Base-by-base conservation (phyloP, 768 basidiomycete species). In the Suillus discolor region DNA sequence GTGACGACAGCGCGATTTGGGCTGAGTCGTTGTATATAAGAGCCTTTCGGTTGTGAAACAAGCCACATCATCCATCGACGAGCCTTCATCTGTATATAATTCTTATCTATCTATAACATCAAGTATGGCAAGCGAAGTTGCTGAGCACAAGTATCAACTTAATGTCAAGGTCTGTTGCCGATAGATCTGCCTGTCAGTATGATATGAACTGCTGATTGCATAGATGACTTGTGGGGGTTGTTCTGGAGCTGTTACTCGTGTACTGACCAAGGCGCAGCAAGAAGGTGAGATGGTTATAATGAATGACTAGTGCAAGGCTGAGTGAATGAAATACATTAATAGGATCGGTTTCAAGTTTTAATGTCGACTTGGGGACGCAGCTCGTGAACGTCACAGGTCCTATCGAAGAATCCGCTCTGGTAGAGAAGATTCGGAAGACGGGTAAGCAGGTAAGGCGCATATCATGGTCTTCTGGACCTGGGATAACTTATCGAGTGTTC, bases 141-240 rank as follows among this genome's bases (percentile, higher is more conserved):
- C 51, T 28, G 31, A 75, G 73, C 65, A 64, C 36, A 55, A 70
- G 62, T 95, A 94, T 80, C 84, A 89, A 76, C 94, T 93, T 74
- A 83, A 93, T 71, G 93, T 95, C 78, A 93, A 93, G 88, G 93
- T 91, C 68, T 23, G 72, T 34, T 38, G 38, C 51, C 8, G 34
- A 31, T 39, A 9, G 59, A 44, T 67, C 36, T 23, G n/a, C 23
- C 9, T 25, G 28, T 13, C 20, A 4, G 6, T 16, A 28, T 31
- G 34, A 49, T 45, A 47, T 38, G 62, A 39, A 36, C 28, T 23
- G 49, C 44, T 69, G 57, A 70, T 60, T n/a, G 9, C 11, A 20
- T 65, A 94, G 93, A 96, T 96, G 93, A 87, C 91, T 45, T 97
- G 94, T 80, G 73, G 76, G 36, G 94, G 94, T 34, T 97, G 94